Conservation (phyloP, 495 filamentous ascomycete genomes). For the Podospora didyma region DNA sequence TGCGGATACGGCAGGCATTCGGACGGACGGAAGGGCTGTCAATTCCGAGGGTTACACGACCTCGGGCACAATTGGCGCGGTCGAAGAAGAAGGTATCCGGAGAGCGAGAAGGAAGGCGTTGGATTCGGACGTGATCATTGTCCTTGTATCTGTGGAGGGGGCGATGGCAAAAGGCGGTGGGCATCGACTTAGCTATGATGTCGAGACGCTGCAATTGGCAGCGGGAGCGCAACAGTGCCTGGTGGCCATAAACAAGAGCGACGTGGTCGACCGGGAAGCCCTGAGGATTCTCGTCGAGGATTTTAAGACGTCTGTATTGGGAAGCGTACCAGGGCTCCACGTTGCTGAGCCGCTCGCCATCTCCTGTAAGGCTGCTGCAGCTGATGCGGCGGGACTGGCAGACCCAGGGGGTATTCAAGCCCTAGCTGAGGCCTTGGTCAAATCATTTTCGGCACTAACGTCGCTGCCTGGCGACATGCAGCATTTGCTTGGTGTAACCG, state of each 20-base stretch:
- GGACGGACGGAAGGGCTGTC: constrained; percentile 20
- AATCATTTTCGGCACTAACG: constrained; percentile 71
- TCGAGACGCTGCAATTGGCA: constrained; percentile 43
- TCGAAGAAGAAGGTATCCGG: constrained; percentile 89
- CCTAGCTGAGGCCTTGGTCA: constrained; percentile 63
- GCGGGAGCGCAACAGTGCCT: constrained; percentile 57
- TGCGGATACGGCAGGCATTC: constrained; percentile 89
- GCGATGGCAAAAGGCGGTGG: constrained; percentile 22
- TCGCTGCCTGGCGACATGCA: constrained; percentile 55
- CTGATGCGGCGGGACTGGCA: constrained; percentile 20
- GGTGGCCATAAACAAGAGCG: constrained; percentile 80
- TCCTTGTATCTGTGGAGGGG: constrained; percentile 66
- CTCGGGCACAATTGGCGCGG: constrained; percentile 51
- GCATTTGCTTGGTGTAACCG: constrained; percentile 84
- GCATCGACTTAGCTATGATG: constrained; percentile 42
- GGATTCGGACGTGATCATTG: constrained; percentile 82
- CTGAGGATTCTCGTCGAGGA: constrained; percentile 23
- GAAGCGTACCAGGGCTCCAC: constrained; percentile 23
- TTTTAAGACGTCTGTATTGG: constrained; percentile 32
- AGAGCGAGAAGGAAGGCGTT: constrained; percentile 75
- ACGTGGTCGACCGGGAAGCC: constrained; percentile 44
- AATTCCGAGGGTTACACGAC: constrained; percentile 5
- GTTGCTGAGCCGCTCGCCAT: constrained; percentile 44
- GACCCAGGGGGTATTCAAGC: constrained; percentile 65
- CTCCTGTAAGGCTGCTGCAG: constrained; percentile 56